Evolutionary conservation across 2,329 filamentous ascomycete species (phyloP), one percentile per base, ranked within the genome.

Genomic region (Coniochaeta sp.): DNA sequence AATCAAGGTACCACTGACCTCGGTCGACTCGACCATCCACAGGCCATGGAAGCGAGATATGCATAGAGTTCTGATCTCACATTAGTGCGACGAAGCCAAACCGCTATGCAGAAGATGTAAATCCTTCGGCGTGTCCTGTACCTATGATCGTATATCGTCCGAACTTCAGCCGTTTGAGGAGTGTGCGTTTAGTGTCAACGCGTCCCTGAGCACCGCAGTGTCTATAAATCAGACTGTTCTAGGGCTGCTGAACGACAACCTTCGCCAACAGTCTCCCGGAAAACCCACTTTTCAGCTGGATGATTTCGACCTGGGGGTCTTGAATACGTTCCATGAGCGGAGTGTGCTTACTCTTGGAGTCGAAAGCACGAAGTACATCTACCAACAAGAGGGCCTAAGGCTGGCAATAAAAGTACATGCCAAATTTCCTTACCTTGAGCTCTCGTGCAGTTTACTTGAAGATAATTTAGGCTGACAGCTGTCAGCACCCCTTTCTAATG

Each of bases 21-120:
- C 19, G 12, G 12, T 22, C 47, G 34, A 40, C 59, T 47, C 11
- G 22, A 47, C 4, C n/a, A 6, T 36, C 11, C 34, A 6, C 34
- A 36, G 12, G 34, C 14, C 34, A 36, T 9, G 34, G 34, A 22
- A 47, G 43, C n/a, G 16, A 40, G 3, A 5, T 4, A n/a, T 19
- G 19, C 8, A 7, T 19, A 24, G 7, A n/a, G 22, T 28, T 31
- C 47, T 52, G 14, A 52, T 52, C 6, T 28, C 12, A 52, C 2
- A 8, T n/a, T 58, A 83, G 81, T 86, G 82, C 62, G 83, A 85
- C 65, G 82, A 85, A 65, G 64, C 65, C 2, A 78, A 73, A 44
- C 82, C 82, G 0, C 63, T 67, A 1, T 85, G 82, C 64, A 69
- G 72, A 36, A 79, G 77, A 61, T 85, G 83, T 64, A 57, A 69